Evolutionary conservation across 768 basidiomycete species (phyloP).

Genomic region (Suillus subluteus): DNA sequence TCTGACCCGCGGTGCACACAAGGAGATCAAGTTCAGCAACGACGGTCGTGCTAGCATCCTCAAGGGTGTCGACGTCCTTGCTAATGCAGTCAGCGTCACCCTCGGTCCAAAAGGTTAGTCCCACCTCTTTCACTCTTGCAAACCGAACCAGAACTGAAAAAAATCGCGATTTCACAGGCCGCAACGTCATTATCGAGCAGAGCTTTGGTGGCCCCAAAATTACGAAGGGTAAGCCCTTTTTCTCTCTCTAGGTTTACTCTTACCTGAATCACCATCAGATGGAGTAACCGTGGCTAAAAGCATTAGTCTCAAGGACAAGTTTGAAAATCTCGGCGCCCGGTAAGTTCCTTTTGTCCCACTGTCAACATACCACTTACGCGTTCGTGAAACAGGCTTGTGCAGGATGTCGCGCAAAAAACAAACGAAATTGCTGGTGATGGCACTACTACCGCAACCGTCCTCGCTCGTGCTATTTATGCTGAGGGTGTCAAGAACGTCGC

Average conservation of each 20-base stretch:
- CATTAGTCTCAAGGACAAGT: slow-evolving; percentile 94
- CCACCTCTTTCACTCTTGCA: background rate
- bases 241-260: slow-evolving; percentile 8
- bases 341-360: slow-evolving; percentile 42
- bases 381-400: slow-evolving; percentile 66
- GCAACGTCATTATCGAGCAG: slow-evolving; percentile 99
- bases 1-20: slow-evolving; percentile 79
- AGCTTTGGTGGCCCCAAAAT: slow-evolving; percentile 90
- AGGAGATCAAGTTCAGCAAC: slow-evolving; percentile 97
- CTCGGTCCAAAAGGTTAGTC: slow-evolving; percentile 89
- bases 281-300: slow-evolving; percentile 98
- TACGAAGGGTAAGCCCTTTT: slow-evolving; percentile 76
- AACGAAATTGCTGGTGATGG: slow-evolving; percentile 98
- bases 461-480: slow-evolving; percentile 95
- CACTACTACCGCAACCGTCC: slow-evolving; percentile 96
- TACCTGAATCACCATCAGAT: slow-evolving; percentile 49
- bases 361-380: slow-evolving; percentile 8
- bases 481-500: slow-evolving; percentile 99
- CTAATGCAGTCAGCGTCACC: slow-evolving; percentile 95
- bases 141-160: slow-evolving; percentile 17
- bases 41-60: slow-evolving; percentile 93
- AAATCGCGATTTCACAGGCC: slow-evolving; percentile 48
- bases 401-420: slow-evolving; percentile 95
- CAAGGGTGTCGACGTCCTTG: slow-evolving; percentile 94
- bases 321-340: slow-evolving; percentile 98